Base-by-base conservation (phyloP, 768 basidiomycete species). In the Russula dissimulans region DNA sequence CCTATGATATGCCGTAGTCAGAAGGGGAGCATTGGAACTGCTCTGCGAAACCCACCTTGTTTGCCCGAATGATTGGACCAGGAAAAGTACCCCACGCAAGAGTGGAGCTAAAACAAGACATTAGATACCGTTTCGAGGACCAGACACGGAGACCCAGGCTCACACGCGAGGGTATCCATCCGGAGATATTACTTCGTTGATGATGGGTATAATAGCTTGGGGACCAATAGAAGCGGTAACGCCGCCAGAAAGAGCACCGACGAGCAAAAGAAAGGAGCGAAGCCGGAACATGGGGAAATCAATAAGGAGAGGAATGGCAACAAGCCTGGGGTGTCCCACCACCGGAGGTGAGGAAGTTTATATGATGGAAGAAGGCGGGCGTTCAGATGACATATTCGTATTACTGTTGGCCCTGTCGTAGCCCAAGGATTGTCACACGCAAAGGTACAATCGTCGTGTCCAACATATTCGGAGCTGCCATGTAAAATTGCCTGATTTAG, bases 81-180 rank as follows among this genome's bases (percentile, higher is more conserved):
- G 60, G 60, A 43, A 61, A 56, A 9, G 29, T 10, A 8, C 39
- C 38, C 12, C 3, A 4, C 7, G 52, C 58, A 7, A 59, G 52
- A 11, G 39, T 49, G 18, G 45, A 12, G 41, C 58, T 59, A 29
- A 5, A 49, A 8, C 41, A 17, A 9, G 10, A 1, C 18, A 26
- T 48, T 17, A 42, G n/a, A 32, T 29, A 8, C 31, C 6, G 10
- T n/a, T 18, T 42, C 12, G 0, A 34, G 36, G 4, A 34, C 15
- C 43, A 26, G 8, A 17, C 2, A 17, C 3, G 10, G 26, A 26
- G 22, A 22, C 1, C 22, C 1, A 2, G 12, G 51, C 50, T 44
- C 46, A 63, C 62, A 39, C 8, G 32, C 70, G 69, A 45, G 15
- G 22, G 51, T 54, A 68, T 0, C 70, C 70, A 57, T 71, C 70